Percentiles rank a stretch among this genome's conserved stretches.
phyloP scores from a whole-genome alignment of 2,329 filamentous ascomycete species.

The Fonsecaea nubica region DNA sequence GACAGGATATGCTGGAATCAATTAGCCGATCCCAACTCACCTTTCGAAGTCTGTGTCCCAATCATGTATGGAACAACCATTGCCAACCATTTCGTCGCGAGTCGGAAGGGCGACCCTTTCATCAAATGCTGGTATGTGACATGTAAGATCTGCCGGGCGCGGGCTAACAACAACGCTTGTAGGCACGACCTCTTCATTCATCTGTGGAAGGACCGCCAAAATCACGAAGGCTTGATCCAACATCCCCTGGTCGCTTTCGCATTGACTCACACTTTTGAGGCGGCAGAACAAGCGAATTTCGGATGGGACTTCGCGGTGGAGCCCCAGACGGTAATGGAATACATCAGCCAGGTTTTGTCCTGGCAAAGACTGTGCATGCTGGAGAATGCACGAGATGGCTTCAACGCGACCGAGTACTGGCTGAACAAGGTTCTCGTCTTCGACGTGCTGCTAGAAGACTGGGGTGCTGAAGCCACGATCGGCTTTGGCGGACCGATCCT shows the following conservation, averaged over 20 bases:
- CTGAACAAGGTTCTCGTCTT: constrained; percentile 42
- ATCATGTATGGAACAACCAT: constrained; percentile 47
- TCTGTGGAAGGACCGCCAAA: constrained; percentile 60
- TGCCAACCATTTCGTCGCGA: constrained; percentile 59
- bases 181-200: constrained; percentile 58
- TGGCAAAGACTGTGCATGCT: constrained; percentile 47
- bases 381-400: constrained; percentile 44
- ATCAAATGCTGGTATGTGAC: constrained; percentile 50
- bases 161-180: background rate
- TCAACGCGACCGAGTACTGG: constrained; percentile 45
- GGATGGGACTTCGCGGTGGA: constrained; percentile 47
- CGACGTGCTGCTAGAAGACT: constrained; percentile 39
- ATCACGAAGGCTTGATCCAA: constrained; percentile 59
- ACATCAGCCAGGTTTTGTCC: constrained; percentile 49
- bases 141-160: too few species aligned
- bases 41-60: constrained; percentile 52
- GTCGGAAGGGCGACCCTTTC: constrained; percentile 53
- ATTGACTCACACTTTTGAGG: constrained; percentile 40
- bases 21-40: constrained; percentile 55
- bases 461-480: constrained; percentile 39
- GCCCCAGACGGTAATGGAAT: constrained; percentile 45
- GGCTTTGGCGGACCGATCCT: constrained; percentile 42
- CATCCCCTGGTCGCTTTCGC: constrained; percentile 53
- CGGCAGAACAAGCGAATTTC: constrained; percentile 39
- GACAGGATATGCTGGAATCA: constrained; percentile 61